Conservation (phyloP, 768 basidiomycete species). For the Suillus cothurnatus region DNA sequence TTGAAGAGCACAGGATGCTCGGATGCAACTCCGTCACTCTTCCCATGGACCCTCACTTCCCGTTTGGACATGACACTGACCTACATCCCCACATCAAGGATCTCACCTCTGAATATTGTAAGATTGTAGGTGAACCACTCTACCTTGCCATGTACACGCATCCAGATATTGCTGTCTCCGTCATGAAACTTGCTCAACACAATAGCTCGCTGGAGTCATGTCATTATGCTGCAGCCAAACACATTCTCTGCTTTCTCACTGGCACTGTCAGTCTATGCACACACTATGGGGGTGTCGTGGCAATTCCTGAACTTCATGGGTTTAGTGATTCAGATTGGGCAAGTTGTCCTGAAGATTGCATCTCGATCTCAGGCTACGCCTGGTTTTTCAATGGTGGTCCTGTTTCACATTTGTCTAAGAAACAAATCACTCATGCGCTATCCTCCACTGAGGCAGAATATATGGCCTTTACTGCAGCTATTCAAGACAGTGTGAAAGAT, state of each 20-base stretch:
- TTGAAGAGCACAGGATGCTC: conserved; percentile 26
- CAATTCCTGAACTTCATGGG: no score
- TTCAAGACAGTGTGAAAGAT: no score
- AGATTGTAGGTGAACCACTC: conserved; percentile 31
- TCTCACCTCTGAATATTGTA: conserved; percentile 4
- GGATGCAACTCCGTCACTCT: conserved; percentile 24
- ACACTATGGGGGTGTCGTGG: no score
- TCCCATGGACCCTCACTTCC: conserved; percentile 18
- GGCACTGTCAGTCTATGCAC: no score
- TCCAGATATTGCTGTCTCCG: conserved; percentile 35
- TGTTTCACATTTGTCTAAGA: no score
- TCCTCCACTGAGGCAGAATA: no score
- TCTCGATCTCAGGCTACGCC: no score
- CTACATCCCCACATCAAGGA: conserved; percentile 34
- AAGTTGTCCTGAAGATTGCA: no score
- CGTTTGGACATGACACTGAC: conserved; percentile 4
- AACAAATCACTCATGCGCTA: no score
- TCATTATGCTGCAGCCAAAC: conserved; percentile 28
- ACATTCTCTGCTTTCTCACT: conserved; percentile 16
- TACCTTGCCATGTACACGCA: conserved; percentile 29
- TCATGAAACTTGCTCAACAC: conserved; percentile 32
- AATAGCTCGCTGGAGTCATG: conserved; percentile 25
- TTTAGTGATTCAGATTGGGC: no score
- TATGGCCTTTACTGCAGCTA: no score
- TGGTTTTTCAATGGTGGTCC: no score